A percentile compares a stretch with the other conserved stretches of the same genome.
These are phyloP conservation scores for Litchi chinensis DNA, from an alignment of 345 rosid genomes.

Conservation along the genomic window DNA sequence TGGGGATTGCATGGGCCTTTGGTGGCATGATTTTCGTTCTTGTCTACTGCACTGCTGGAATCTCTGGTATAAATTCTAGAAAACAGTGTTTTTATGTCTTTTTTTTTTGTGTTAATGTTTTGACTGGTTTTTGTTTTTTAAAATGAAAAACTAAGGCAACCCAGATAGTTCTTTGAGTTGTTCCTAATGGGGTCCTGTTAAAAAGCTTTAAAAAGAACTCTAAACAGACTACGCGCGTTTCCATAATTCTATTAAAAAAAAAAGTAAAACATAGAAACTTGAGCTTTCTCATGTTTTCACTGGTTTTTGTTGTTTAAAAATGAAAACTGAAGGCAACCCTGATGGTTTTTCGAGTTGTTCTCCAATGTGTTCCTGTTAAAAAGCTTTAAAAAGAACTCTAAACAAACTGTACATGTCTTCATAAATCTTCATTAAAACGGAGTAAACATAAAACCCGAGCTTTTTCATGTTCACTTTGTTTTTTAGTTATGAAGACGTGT, in stretches of 20 bases:
- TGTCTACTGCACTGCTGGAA: conserved; percentile 83
- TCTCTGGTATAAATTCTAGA: conserved; percentile 54
- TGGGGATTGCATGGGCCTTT: conserved; percentile 93
- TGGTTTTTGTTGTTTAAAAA: neutral
- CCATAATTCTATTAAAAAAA: too few relatives aligned
- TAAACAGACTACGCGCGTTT: too few relatives aligned
- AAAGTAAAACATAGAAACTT: too few relatives aligned
- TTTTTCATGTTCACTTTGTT: too few relatives aligned
- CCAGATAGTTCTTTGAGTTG: neutral
- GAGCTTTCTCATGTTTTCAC: neutral
- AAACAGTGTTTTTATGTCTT: neutral
- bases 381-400: too few relatives aligned
- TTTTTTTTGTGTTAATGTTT: neutral
- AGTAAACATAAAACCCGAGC: too few relatives aligned
- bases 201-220: too few relatives aligned
- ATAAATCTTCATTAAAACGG: too few relatives aligned
- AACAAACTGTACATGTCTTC: too few relatives aligned
- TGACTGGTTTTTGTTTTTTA: neutral
- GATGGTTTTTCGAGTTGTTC: neutral
- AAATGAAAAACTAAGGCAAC: neutral
- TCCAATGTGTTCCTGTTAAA: neutral
- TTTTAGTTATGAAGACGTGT: too few relatives aligned
- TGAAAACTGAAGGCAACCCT: neutral
- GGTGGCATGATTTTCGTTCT: conserved; percentile 85
- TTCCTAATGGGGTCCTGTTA: neutral